These are phyloP conservation scores for Tubosaeta brunneosetosa DNA, from an alignment of 768 basidiomycete species.

Conservation along the genomic window DNA sequence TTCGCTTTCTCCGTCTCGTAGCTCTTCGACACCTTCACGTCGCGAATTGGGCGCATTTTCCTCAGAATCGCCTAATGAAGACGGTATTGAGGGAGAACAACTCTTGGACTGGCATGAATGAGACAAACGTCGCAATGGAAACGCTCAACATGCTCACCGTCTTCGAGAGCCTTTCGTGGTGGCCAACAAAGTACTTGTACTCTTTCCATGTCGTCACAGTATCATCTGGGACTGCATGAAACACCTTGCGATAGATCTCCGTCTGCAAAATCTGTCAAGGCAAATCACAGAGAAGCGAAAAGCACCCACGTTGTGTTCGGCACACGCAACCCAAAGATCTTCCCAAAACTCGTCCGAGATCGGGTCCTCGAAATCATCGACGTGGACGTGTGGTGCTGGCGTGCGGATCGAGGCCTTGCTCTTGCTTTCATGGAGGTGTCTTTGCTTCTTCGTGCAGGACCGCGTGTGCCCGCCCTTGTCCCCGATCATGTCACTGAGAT, in stretches of 20 bases:
- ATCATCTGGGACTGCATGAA: slow-evolving; percentile 92
- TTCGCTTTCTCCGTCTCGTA: slow-evolving; percentile 22
- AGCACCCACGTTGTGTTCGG: slow-evolving; percentile 77
- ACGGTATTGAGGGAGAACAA: slow-evolving; percentile 37
- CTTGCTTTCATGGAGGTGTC: slow-evolving; percentile 50
- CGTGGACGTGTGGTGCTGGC: slow-evolving; percentile 66
- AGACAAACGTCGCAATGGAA: background rate
- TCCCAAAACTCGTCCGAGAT: slow-evolving; percentile 86
- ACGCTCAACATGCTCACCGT: slow-evolving; percentile 40
- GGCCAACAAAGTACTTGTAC: slow-evolving; percentile 77
- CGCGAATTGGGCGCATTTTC: slow-evolving; percentile 16
- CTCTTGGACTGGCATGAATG: slow-evolving; percentile 39
- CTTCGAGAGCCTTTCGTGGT: slow-evolving; percentile 72
- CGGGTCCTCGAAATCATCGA: slow-evolving; percentile 84
- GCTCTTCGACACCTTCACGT: slow-evolving; percentile 17
- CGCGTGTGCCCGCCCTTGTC: slow-evolving; percentile 50
- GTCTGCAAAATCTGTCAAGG: slow-evolving; percentile 50
- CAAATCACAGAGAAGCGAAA: background rate
- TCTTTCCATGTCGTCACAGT: slow-evolving; percentile 92
- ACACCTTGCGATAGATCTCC: slow-evolving; percentile 92
- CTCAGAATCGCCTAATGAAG: slow-evolving; percentile 54
- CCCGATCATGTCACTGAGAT: slow-evolving; percentile 40
- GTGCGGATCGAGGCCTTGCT: slow-evolving; percentile 59
- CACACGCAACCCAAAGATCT: slow-evolving; percentile 81
- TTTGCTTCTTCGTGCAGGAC: slow-evolving; percentile 52